Percentiles rank a stretch among this genome's conserved stretches.
Evolutionary conservation across 2,329 filamentous ascomycete species (phyloP).

Genomic region (Aspergillus eucalypticola): DNA sequence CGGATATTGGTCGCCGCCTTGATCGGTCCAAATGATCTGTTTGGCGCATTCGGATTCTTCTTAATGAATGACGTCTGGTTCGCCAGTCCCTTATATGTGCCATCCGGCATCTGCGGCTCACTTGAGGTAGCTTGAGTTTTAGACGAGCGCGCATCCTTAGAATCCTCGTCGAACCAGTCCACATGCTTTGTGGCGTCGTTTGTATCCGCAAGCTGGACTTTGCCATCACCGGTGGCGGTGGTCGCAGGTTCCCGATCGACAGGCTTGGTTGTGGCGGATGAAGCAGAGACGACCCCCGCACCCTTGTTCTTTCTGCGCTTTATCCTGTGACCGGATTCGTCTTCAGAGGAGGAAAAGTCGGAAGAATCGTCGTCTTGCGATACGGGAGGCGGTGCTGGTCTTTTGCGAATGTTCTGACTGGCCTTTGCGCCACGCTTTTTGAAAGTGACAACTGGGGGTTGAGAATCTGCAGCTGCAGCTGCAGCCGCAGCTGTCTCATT

Average conservation of each 20-base stretch:
- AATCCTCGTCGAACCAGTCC: constrained; percentile 82
- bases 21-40: constrained; percentile 71
- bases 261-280: constrained; percentile 42
- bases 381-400: constrained; percentile 71
- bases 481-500: not conserved
- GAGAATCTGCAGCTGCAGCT: not conserved
- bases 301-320: constrained; percentile 76
- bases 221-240: constrained; percentile 47
- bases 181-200: constrained; percentile 88
- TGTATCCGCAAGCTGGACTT: constrained; percentile 59
- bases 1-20: constrained; percentile 86
- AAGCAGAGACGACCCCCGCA: constrained; percentile 61
- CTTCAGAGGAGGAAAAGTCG: constrained; percentile 72
- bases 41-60: constrained; percentile 74
- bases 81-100: constrained; percentile 74
- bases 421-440: constrained; percentile 80
- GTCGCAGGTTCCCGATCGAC: constrained; percentile 5
- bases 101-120: constrained; percentile 49
- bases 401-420: constrained; percentile 77
- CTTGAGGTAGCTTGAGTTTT: constrained; percentile 40
- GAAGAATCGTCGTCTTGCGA: constrained; percentile 55
- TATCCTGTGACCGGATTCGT: constrained; percentile 72
- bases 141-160: constrained; percentile 29
- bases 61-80: constrained; percentile 74
- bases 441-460: constrained; percentile 54